phyloP scores from a whole-genome alignment of 257 asterid species.

The Nicotiana sylvestris region DNA sequence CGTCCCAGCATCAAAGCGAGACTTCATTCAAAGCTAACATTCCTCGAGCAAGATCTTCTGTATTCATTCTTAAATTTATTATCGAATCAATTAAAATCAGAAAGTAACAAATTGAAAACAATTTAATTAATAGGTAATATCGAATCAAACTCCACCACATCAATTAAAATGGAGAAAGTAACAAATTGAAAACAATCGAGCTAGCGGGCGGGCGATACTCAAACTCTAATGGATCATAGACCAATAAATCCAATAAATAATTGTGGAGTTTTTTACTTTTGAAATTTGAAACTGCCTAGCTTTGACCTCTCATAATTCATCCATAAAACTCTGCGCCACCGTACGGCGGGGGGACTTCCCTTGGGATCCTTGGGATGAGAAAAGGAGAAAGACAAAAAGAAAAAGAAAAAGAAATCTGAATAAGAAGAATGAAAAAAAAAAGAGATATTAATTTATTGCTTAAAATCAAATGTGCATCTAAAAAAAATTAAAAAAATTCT shows the following conservation, averaged over 20 bases:
- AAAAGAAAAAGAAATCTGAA: neutral
- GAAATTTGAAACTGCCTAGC: neutral
- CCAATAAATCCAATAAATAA: neutral
- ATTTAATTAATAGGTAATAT: neutral
- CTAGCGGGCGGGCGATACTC: neutral
- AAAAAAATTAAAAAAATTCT: too few species aligned
- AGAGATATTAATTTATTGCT: too few species aligned
- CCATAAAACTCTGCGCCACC: neutral
- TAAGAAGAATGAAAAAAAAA: too few species aligned
- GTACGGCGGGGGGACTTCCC: neutral
- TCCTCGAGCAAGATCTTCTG: too few species aligned
- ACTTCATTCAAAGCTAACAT: too few species aligned
- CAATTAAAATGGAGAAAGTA: too few species aligned
- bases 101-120: neutral
- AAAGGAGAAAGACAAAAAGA: neutral
- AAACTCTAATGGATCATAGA: neutral
- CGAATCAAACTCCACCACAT: neutral
- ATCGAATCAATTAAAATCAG: too few species aligned
- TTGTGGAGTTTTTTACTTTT: neutral
- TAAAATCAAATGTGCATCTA: too few species aligned
- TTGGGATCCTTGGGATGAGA: neutral
- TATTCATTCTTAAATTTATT: too few species aligned
- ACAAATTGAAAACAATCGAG: neutral
- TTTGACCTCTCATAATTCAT: neutral
- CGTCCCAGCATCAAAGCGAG: too few species aligned